Base-by-base conservation (phyloP, 2,329 filamentous ascomycete genomes). In the Monilinia fructicola region DNA sequence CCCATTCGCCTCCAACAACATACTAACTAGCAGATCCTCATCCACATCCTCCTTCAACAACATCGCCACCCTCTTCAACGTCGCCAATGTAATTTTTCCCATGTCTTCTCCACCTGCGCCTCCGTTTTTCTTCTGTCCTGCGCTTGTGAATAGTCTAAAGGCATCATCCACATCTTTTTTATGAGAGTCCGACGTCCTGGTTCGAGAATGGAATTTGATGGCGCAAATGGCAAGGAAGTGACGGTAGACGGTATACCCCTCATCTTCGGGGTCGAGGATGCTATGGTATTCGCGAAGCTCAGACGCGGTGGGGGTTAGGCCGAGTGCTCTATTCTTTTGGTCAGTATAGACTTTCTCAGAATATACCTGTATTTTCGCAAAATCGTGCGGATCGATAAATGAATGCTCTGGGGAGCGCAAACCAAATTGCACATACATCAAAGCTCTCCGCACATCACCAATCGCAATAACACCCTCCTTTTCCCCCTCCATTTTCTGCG, bases 1-100 rank as follows among this genome's bases (percentile, higher is more conserved):
- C 3, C 91, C 91, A 78, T 96, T 97, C 59, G 94, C 95, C 82
- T 98, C 94, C 59, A 93, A 81, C 67, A 99, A 90, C 95, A 99
- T 99, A 80, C 97, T 93, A 79, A 86, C 87, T 75, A 99, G 80
- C 75, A 96, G 79, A 59, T 92, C 89, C 74, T 98, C 95, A 67
- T 87, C 86, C 31, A 96, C 88, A 69, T 89, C 92, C 79, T 97
- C 92, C 78, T 92, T 91, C 73, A 99, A 79, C 73, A 92, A 86
- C 72, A 86, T 87, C 53, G 93, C 93, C 64, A 97, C 89, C 74
- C 90, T 84, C 75, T 87, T 86, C 76, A 99, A 79, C 78, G 96
- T 90, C 21, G 84, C 84, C 38, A 98, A 74, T 2, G 90, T 95
- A 71, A 99, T 96, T n/a, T 85, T 86, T 2, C 84, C 58, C 44